These are phyloP conservation scores for Leucocoprinus birnbaumii DNA, from an alignment of 768 basidiomycete species.

Conservation along the genomic window DNA sequence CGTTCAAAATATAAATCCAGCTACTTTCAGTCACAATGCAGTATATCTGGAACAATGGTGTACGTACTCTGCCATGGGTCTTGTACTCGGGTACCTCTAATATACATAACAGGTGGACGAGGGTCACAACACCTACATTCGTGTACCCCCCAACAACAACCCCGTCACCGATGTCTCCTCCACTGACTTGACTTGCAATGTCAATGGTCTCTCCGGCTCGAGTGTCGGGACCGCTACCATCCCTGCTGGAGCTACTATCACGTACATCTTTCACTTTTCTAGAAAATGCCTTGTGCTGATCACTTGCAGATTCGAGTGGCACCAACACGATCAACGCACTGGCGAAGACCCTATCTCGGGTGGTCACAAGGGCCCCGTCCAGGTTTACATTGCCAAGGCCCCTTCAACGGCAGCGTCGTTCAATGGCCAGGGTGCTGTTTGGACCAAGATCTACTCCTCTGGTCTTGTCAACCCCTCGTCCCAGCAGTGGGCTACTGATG, in stretches of 20 bases:
- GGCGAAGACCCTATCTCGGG: slow-evolving; percentile 49
- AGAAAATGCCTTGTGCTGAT: slow-evolving; percentile 8
- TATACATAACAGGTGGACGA: slow-evolving; percentile 33
- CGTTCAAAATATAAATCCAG: background rate
- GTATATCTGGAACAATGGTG: slow-evolving; percentile 49
- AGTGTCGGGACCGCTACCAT: slow-evolving; percentile 37
- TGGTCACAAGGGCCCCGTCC: slow-evolving; percentile 49
- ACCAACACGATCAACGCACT: slow-evolving; percentile 50
- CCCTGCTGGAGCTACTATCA: slow-evolving; percentile 40
- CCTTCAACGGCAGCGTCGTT: slow-evolving; percentile 30
- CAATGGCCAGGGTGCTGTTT: slow-evolving; percentile 41
- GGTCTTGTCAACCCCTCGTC: slow-evolving; percentile 19
- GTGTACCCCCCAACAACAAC: slow-evolving; percentile 50
- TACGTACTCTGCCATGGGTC: slow-evolving; percentile 15
- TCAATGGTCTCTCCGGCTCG: slow-evolving; percentile 35
- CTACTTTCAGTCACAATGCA: slow-evolving; percentile 38
- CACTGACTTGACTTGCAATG: slow-evolving; percentile 51
- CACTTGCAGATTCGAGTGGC: slow-evolving; percentile 46
- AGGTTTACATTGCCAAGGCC: slow-evolving; percentile 51
- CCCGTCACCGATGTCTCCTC: slow-evolving; percentile 54
- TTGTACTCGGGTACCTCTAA: background rate
- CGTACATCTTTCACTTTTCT: slow-evolving; percentile 22
- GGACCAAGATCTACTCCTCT: slow-evolving; percentile 44
- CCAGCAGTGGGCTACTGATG: slow-evolving; percentile 45
- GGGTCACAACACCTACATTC: slow-evolving; percentile 42